These are phyloP conservation scores for Leccinum olivaceoglutinosum DNA, from an alignment of 1,284 basidiomycete species.

Conservation along the genomic window DNA sequence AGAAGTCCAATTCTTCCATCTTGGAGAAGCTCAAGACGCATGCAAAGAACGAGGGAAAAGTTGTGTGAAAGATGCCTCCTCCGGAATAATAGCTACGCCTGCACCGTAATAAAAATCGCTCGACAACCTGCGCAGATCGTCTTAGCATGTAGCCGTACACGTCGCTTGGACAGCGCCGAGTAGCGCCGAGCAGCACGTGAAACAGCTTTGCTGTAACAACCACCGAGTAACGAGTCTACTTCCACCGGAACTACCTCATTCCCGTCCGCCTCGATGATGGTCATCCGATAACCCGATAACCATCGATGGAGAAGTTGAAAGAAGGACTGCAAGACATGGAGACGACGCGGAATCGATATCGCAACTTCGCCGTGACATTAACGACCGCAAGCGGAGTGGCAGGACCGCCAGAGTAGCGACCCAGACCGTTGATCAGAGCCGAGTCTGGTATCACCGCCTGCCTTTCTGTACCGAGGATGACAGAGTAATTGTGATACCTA, in stretches of 20 bases:
- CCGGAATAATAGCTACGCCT: too few relatives aligned
- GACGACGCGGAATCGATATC: slow-evolving; percentile 34
- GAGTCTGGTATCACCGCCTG: slow-evolving; percentile 28
- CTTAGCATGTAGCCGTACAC: not conserved
- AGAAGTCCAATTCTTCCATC: too few relatives aligned
- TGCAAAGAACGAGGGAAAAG: too few relatives aligned
- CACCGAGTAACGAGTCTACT: slow-evolving; percentile 38
- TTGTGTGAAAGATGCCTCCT: too few relatives aligned
- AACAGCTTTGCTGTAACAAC: slow-evolving; percentile 30
- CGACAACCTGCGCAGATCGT: too few relatives aligned
- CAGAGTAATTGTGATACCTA: slow-evolving; percentile 26
- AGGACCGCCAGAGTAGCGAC: slow-evolving; percentile 35
- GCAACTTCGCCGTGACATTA: slow-evolving; percentile 20
- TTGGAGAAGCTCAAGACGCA: too few relatives aligned
- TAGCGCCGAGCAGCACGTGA: too few relatives aligned
- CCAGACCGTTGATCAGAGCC: slow-evolving; percentile 45
- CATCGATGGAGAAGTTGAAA: slow-evolving; percentile 38
- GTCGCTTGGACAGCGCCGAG: too few relatives aligned
- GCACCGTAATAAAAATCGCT: too few relatives aligned
- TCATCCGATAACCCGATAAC: slow-evolving; percentile 32
- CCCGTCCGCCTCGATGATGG: slow-evolving; percentile 49
- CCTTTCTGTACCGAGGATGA: not conserved
- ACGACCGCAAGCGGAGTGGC: slow-evolving; percentile 30
- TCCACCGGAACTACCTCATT: slow-evolving; percentile 33
- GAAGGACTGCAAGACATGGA: slow-evolving; percentile 30